A percentile compares a stretch with the other conserved stretches of the same genome.
phyloP scores from a whole-genome alignment of 1,139 yeast species.

The Diutina sp. region DNA sequence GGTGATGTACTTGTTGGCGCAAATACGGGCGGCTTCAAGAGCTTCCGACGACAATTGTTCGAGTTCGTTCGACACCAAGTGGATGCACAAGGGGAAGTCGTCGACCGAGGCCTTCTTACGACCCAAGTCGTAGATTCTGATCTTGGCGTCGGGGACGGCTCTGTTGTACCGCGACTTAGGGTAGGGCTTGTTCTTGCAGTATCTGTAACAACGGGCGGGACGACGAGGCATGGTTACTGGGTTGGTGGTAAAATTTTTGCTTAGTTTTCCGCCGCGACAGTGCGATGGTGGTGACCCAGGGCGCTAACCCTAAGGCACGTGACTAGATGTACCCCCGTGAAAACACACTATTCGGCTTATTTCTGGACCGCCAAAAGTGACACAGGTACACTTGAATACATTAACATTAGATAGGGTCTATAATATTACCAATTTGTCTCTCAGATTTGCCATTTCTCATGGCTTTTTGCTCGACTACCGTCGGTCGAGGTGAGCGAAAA shows the following conservation, averaged over 20 bases:
- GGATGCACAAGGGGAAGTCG: constrained; percentile 99
- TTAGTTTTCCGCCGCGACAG: not conserved
- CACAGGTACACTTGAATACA: too few relatives aligned
- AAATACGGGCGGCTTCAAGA: constrained; percentile 99
- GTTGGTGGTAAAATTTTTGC: not conserved
- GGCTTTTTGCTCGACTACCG: too few relatives aligned
- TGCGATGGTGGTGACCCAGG: not conserved
- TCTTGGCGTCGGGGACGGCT: constrained; percentile 99
- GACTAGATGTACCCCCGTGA: not conserved
- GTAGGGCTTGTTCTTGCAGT: constrained; percentile 99
- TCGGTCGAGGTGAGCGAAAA: not conserved
- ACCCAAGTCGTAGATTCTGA: constrained; percentile 98
- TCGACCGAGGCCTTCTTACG: constrained; percentile 99
- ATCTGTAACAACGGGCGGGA: constrained; percentile 99
- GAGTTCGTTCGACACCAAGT: constrained; percentile 97
- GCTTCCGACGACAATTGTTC: constrained; percentile 99
- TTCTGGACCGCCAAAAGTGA: too few relatives aligned
- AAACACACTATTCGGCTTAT: too few relatives aligned
- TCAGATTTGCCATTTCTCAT: too few relatives aligned
- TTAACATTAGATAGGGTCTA: too few relatives aligned
- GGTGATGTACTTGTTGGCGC: constrained; percentile 99
- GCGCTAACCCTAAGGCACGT: not conserved
- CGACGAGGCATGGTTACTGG: constrained; percentile 85
- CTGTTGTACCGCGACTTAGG: constrained; percentile 99
- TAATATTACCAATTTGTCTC: too few relatives aligned